Evolutionary conservation across 2,329 filamentous ascomycete species (phyloP), one percentile per base, ranked within the genome.

Genomic region (Colletotrichum godetiae): DNA sequence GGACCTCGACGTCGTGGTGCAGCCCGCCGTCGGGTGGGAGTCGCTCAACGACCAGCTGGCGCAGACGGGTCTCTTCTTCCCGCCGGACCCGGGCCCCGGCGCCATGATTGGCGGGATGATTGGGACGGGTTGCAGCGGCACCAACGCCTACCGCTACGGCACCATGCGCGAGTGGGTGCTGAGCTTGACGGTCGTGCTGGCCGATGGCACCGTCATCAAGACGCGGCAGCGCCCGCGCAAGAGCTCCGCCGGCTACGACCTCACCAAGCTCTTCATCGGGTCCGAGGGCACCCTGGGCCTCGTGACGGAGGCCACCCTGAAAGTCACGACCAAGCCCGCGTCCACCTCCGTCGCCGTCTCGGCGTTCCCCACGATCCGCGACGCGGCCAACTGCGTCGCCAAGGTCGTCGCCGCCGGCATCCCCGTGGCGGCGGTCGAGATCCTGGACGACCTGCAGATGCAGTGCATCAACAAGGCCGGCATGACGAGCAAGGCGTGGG

Each of bases 141-240:
- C 95, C 15, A 98, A 98, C 81, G 92, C 95, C 19, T 97, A 97
- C 85, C 89, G 95, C 71, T 98, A 97, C 81, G 95, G 95, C 75
- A 98, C 95, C 2, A 98, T 98, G 95, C 92, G 94, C 75, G 95
- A 98, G 80, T 98, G 95, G 95, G 95, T 98, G 13, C 85, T 97
- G 27, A 93, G 90, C 67, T 84, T 98, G 76, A 98, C 95, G 0
- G 94, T 97, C 4, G 95, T 98, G 12, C 88, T 98, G 78, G 95
- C 95, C 22, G 95, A 98, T 82, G 95, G 95, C 62, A 97, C 95
- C 1, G 84, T 98, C 64, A 92, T 98, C 84, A 96, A 95, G 86
- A 98, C 95, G 12, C 89, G 94, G 75, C 95, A 97, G 82, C 90
- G 95, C 61, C 95, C 95, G 12, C 90, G 95, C 76, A 98, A 98